Evolutionary conservation across 2,329 filamentous ascomycete species (phyloP).

Genomic region (Fusarium longipes): DNA sequence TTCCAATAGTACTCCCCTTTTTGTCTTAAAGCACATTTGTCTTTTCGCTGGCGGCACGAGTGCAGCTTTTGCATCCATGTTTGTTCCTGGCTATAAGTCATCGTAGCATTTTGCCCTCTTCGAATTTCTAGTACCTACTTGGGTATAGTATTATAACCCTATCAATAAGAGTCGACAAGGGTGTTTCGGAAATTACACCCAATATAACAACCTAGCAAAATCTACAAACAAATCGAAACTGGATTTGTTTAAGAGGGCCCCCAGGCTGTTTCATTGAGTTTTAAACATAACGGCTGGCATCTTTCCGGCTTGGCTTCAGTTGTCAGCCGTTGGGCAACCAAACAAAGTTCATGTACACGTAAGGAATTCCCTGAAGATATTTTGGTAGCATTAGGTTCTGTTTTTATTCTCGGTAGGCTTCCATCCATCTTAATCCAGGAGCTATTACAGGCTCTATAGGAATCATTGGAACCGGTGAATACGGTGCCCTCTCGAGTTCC

Average conservation of each 20-base stretch:
- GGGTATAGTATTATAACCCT: too few relatives aligned
- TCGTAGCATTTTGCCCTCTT: neutral
- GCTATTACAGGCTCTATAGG: constrained; percentile 2
- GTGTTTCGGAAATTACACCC: constrained; percentile 28
- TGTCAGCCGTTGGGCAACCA: neutral
- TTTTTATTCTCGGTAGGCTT: constrained; percentile 20
- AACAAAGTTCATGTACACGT: neutral
- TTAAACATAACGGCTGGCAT: constrained; percentile 1
- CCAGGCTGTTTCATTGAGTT: constrained; percentile 15
- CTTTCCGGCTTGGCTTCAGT: constrained; percentile 12
- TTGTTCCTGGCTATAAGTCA: neutral
- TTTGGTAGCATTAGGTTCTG: constrained; percentile 33
- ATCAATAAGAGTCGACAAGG: constrained; percentile 9
- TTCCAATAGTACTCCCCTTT: neutral
- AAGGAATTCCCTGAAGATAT: neutral
- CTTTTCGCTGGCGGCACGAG: neutral
- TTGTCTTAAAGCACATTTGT: neutral
- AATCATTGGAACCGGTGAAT: neutral
- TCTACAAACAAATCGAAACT: constrained; percentile 15
- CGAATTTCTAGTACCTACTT: constrained; percentile 1
- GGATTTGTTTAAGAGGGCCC: neutral
- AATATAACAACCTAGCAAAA: constrained; percentile 11
- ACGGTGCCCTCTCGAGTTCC: neutral
- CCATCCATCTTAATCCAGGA: neutral
- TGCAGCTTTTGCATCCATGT: neutral